Evolutionary conservation across 179 eudicot species (phyloP), one percentile per base, ranked within the genome.

Genomic region (Silene coronaria): DNA sequence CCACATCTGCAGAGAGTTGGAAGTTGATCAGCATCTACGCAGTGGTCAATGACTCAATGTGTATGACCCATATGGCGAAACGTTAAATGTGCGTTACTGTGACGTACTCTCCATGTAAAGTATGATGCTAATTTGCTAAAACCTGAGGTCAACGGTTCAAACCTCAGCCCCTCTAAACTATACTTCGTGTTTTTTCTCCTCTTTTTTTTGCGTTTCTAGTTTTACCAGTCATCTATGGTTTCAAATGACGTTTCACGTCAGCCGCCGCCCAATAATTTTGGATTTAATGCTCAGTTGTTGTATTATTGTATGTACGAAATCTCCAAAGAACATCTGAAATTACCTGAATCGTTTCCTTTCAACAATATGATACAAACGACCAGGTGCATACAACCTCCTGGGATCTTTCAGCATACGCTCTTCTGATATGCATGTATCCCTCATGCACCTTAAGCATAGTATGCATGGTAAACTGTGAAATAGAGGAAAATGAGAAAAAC

Each of bases 341-440:
- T 86, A 93, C 97, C 97, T 88, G 87, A 86, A 92, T 74, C 90
- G 93, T 75, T 88, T 92, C 74, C 99, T 85, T 78, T 89, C 99
- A 62, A 92, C 96, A 63, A 95, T 93, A 87, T 95, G 99, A 85
- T 95, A 95, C 70, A 95, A 88, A 74, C 97, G 97, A 76, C 99
- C 97, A 58, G 97, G 97, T 66, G 98, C 97, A 84, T 91, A 96
- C 76, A 96, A 80, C 76, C 98, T 88, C 80, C 98, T 87, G n/a
- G 98, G 96, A 82, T 93, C 99, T 83, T 79, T 85, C 51, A 96
- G 90, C 90, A 75, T 87, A 75, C 73, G 86, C 79, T 89, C 91
- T 74, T 93, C 96, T 53, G 89, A 77, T 22, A 88, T 88, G 86
- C 90, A 96, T 62, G 99, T 96, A 79, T 96, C 99, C 84, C 87